Percentiles rank a stretch among this genome's conserved stretches.
phyloP scores from a whole-genome alignment of 768 basidiomycete species.

The Russula lepida region DNA sequence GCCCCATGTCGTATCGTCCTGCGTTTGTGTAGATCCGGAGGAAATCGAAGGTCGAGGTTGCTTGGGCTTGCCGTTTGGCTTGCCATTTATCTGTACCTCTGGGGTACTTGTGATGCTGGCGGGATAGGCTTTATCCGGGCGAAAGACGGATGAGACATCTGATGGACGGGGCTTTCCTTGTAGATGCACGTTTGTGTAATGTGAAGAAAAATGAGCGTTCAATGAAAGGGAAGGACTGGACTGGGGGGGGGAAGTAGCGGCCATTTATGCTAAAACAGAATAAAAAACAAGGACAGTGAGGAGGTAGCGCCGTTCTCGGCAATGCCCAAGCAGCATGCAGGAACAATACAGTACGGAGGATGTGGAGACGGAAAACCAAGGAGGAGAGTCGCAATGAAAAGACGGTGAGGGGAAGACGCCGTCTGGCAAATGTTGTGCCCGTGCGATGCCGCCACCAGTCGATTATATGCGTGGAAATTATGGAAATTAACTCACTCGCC shows the following conservation, averaged over 20 bases:
- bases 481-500: too few species aligned
- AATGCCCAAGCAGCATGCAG: constrained; percentile 7
- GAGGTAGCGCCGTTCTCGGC: background rate
- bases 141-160: constrained; percentile 1
- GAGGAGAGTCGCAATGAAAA: background rate
- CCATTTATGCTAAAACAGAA: constrained; percentile 14
- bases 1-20: constrained; percentile 49
- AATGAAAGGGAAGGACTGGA: constrained; percentile 19
- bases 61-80: constrained; percentile 24
- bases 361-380: background rate
- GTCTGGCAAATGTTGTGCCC: background rate
- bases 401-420: background rate
- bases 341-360: background rate
- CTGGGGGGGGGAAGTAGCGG: constrained; percentile 9
- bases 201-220: constrained; percentile 18
- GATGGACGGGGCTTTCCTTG: background rate
- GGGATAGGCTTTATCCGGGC: constrained; percentile 1
- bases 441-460: background rate
- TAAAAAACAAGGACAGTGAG: background rate
- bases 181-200: constrained; percentile 1
- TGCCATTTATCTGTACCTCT: constrained; percentile 26
- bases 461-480: constrained; percentile 4
- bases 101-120: constrained; percentile 17
- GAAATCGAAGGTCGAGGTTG: constrained; percentile 13
- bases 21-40: constrained; percentile 4